phyloP scores from a whole-genome alignment of 306 rosid genomes.

The Citrullus mucosospermus region DNA sequence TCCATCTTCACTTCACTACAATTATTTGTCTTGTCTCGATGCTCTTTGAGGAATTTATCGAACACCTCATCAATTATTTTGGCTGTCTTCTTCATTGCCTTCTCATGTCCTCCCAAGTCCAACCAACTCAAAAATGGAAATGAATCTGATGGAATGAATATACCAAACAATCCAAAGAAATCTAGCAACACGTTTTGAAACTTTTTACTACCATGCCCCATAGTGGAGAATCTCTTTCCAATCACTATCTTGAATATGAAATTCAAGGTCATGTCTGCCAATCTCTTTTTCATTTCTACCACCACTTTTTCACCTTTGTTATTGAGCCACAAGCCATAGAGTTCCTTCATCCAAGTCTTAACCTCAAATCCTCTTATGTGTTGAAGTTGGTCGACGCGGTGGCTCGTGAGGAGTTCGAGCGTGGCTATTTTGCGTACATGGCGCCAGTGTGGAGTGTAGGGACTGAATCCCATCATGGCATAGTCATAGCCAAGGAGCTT shows the following conservation, averaged over 20 bases:
- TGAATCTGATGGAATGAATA: slow-evolving; percentile 37
- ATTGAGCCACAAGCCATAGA: not conserved
- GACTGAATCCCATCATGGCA: slow-evolving; percentile 16
- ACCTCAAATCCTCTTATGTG: slow-evolving; percentile 8
- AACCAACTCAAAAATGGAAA: slow-evolving; percentile 43
- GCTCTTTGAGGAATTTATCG: slow-evolving; percentile 40
- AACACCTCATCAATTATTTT: slow-evolving; percentile 36
- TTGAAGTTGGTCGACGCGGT: not conserved
- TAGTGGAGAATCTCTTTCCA: slow-evolving; percentile 22
- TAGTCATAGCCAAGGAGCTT: slow-evolving; percentile 8
- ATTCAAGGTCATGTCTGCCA: slow-evolving; percentile 32
- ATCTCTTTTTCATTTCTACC: slow-evolving; percentile 24
- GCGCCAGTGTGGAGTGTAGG: slow-evolving; percentile 19
- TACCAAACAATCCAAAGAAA: slow-evolving; percentile 34
- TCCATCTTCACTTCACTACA: not conserved
- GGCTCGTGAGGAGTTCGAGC: slow-evolving; percentile 12
- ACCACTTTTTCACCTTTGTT: slow-evolving; percentile 16
- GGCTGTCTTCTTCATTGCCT: slow-evolving; percentile 31
- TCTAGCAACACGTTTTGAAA: slow-evolving; percentile 30
- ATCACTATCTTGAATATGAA: slow-evolving; percentile 49
- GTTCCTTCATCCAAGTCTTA: not conserved
- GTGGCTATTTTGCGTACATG: slow-evolving; percentile 15
- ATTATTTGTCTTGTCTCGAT: slow-evolving; percentile 18
- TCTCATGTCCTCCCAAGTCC: slow-evolving; percentile 32
- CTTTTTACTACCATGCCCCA: slow-evolving; percentile 4